Base-by-base conservation (phyloP, 2,329 filamentous ascomycete genomes). In the Colletotrichum falcatum region DNA sequence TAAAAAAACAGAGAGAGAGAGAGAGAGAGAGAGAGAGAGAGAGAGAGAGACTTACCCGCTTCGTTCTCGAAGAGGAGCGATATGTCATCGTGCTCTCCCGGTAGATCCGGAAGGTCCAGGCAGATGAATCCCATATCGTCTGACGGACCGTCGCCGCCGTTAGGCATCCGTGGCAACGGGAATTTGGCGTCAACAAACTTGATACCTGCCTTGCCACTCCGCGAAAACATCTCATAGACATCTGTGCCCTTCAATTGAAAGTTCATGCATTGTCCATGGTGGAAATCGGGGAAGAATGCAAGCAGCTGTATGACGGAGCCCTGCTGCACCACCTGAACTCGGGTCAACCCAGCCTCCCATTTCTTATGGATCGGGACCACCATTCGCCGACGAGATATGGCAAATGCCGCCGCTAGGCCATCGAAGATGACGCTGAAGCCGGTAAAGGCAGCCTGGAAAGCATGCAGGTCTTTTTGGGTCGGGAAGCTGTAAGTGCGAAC, bases 301-400 rank as follows among this genome's bases (percentile, higher is more conserved):
- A 97, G 83, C 37, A 98, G 83, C 79, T 97, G 94, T 28, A 92
- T 81, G 18, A 92, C 88, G 76, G 90, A 92, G 72, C 94, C 92
- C 73, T 92, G 91, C 74, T 90, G 86, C 44, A 97, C 89, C 46
- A 97, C 86, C 78, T 97, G 94, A 9, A 97, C 85, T 44, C 95
- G 90, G 11, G 93, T 93, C 46, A 87, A 87, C n/a, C 87, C 89
- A 2, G 94, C 93, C 77, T 97, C 94, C 93, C 94, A 97, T 80
- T 96, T 96, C 82, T 97, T 97, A 83, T 97, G 93, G 74, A 97
- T 95, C 0, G 94, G 94, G 20, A 97, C 94, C 16, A 97, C 93
- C 91, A 95, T 96, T 74, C 93, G 89, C 59, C 93, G 90, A 37
- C 94, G 90, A 1, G 94, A 91, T 74, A 97, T 97, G 68, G 92